Base-by-base conservation (phyloP, 805 yeast species). In the Monosporozyma yasuniensis region DNA sequence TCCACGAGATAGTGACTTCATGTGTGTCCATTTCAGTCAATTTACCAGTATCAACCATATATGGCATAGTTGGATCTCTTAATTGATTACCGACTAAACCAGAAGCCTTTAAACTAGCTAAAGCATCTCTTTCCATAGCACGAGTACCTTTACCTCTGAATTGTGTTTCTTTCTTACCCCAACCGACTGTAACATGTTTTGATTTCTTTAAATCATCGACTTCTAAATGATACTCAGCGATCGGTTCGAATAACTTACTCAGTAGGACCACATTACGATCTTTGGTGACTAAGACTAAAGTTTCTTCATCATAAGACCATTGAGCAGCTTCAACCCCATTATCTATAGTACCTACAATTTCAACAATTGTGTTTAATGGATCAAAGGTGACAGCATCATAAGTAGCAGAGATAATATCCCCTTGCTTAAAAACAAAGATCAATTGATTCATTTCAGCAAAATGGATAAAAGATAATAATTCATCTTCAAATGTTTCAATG, bases 161-260 rank as follows among this genome's bases (percentile, higher is more conserved):
- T 69, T 93, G 99, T 0, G 99, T 93, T 65, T 91, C 98, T 57
- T 84, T 83, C 54, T 84, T 86, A 61, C 99, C 99, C 99, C 99
- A 93, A 23, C 99, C 99, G 42, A 93, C 96, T 25, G 91, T 83
- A 35, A 93, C 96, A 62, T 93, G 96, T 56, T 81, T 83, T 1
- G 89, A 82, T 46, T 79, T 68, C 32, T 70, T 64, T 44, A 90
- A 72, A 63, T 93, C 99, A 8, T 74, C 76, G 0, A 77, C 70
- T 44, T 74, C 66, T 52, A 89, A 66, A 28, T 68, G 65, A 50
- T 73, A 74, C 60, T 91, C 97, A 10, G 79, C 70, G 22, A 91
- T 74, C 1, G 90, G 87, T 56, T 91, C 97, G 55, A 89, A 85
- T 42, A 76, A 70, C 54, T 95, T 76, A 37, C 90, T 83, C 48